phyloP scores from a whole-genome alignment of 305 asterid species.

The Fraxinus angustifolia region DNA sequence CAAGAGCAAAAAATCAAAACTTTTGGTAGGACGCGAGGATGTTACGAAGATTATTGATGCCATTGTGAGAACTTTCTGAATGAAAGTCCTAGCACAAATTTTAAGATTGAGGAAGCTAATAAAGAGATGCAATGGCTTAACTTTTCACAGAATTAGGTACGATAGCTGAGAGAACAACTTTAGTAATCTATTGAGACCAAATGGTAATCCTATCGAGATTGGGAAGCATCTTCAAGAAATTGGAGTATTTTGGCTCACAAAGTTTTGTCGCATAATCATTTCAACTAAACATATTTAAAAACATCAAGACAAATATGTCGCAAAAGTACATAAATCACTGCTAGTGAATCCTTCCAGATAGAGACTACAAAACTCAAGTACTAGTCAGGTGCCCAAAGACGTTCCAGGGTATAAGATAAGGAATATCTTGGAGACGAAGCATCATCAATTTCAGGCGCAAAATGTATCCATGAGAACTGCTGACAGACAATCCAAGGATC shows the following conservation, averaged over 20 bases:
- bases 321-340: not conserved
- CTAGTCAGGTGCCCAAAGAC: constrained; percentile 10
- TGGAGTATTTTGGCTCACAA: not conserved
- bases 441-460: not conserved
- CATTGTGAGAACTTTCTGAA: not conserved
- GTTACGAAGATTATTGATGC: not conserved
- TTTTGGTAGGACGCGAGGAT: not conserved
- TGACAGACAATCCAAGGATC: not conserved
- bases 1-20: not conserved
- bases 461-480: not conserved
- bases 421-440: not conserved
- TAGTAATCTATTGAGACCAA: not conserved
- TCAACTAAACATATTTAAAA: not conserved
- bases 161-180: not conserved
- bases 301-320: not conserved
- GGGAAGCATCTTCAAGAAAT: not conserved
- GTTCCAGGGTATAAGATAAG: not conserved
- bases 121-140: not conserved
- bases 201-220: not conserved
- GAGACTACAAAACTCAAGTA: not conserved
- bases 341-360: not conserved
- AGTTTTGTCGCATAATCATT: not conserved
- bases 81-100: not conserved
- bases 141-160: not conserved
- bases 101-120: not conserved